Conservation (phyloP, 1,284 basidiomycete species). For the Tranzscheliella williamsii region DNA sequence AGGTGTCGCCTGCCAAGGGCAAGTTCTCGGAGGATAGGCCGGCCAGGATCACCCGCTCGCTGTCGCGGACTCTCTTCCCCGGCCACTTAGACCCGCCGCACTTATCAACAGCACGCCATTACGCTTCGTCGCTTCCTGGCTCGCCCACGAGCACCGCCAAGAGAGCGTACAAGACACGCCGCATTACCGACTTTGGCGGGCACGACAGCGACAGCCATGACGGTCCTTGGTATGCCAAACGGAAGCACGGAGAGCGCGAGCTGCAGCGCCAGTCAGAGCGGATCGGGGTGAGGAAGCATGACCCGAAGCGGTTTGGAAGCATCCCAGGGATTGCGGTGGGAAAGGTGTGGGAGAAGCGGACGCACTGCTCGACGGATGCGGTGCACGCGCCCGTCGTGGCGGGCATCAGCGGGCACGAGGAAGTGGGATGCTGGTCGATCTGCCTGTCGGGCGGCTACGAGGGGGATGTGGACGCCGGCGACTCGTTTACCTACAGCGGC, state of each 20-base stretch:
- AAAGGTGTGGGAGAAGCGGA: conserved; percentile 32
- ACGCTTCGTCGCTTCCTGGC: too few relatives aligned
- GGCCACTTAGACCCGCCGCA: not conserved
- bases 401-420: conserved; percentile 71
- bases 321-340: conserved; percentile 61
- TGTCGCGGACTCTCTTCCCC: conserved; percentile 2
- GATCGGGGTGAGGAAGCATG: conserved; percentile 22
- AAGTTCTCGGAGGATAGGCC: too few relatives aligned
- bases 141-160: not conserved
- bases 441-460: conserved; percentile 78
- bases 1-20: too few relatives aligned
- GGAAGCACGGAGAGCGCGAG: not conserved
- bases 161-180: not conserved
- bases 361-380: conserved; percentile 35
- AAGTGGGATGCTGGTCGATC: conserved; percentile 74
- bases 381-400: conserved; percentile 70
- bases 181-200: not conserved
- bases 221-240: not conserved
- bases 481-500: conserved; percentile 70
- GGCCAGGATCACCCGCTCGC: conserved; percentile 8
- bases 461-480: conserved; percentile 78
- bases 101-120: not conserved
- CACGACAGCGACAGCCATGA: conserved; percentile 2
- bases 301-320: conserved; percentile 44
- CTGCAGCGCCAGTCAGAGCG: conserved; percentile 19